These are phyloP conservation scores for Fusarium anthophilum DNA, from an alignment of 2,329 filamentous ascomycete species.

Conservation along the genomic window DNA sequence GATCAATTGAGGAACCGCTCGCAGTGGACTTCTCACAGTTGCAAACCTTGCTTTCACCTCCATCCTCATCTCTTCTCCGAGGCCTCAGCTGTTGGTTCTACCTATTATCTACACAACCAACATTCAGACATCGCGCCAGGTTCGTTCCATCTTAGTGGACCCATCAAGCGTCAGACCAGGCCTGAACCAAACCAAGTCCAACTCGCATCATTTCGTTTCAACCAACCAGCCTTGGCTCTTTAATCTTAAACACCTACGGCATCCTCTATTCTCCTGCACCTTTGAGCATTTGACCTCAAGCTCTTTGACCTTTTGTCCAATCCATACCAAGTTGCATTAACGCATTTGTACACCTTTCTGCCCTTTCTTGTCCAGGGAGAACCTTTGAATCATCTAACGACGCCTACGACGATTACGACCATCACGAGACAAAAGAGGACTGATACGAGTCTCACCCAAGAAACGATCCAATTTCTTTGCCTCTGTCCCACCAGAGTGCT, in stretches of 20 bases:
- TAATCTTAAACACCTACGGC: constrained; percentile 4
- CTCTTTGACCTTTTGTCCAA: constrained; percentile 1
- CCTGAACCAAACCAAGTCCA: constrained; percentile 1
- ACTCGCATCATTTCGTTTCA: constrained; percentile 27
- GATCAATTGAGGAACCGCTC: constrained; percentile 1
- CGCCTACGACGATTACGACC: constrained; percentile 35
- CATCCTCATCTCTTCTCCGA: not conserved
- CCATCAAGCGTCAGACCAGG: constrained; percentile 15
- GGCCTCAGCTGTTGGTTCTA: constrained; percentile 14
- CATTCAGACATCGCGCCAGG: constrained; percentile 6
- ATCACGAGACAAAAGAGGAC: constrained; percentile 32
- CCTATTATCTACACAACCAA: not conserved
- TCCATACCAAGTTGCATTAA: not conserved
- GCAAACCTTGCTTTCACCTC: not conserved
- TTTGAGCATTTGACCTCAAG: not conserved
- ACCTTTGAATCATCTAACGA: constrained; percentile 27
- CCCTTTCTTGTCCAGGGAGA: not conserved
- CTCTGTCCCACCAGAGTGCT: not conserved
- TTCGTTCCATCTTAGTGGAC: constrained; percentile 28
- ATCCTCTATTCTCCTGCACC: not conserved
- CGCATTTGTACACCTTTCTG: not conserved
- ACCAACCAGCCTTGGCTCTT: constrained; percentile 26
- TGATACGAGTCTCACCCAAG: constrained; percentile 16
- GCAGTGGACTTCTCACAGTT: constrained; percentile 11
- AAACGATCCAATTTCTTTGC: not conserved